Conservation (phyloP, 2,329 filamentous ascomycete genomes). For the Tolypocladium tropicale region DNA sequence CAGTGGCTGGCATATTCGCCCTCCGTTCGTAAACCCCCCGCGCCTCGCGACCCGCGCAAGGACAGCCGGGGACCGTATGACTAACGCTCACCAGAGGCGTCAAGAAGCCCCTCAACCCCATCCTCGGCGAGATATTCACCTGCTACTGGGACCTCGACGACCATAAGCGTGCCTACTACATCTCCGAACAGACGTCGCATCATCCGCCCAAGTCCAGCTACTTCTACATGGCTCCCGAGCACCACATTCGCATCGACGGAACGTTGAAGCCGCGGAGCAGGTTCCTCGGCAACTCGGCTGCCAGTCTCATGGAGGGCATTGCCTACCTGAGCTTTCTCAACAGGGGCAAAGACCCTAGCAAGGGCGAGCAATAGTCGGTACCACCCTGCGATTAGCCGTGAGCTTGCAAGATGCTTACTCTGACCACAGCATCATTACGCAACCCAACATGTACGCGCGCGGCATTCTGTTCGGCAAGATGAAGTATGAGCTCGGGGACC, state of each 20-base stretch:
- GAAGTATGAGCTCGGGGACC: conserved; percentile 97
- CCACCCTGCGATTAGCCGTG: background rate
- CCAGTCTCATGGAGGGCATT: conserved; percentile 96
- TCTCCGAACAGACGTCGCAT: conserved; percentile 94
- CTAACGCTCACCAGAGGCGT: conserved; percentile 56
- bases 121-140: conserved; percentile 88
- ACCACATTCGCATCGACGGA: conserved; percentile 90
- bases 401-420: conserved; percentile 6
- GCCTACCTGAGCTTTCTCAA: conserved; percentile 79
- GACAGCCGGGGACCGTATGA: background rate
- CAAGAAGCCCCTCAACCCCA: conserved; percentile 95
- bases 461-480: conserved; percentile 97
- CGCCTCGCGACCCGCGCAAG: background rate
- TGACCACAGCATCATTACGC: conserved; percentile 65
- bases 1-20: conserved; percentile 97
- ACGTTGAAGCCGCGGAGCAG: conserved; percentile 90
- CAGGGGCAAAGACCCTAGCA: conserved; percentile 51
- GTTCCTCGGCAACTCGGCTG: conserved; percentile 93
- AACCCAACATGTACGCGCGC: conserved; percentile 98
- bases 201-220: conserved; percentile 98
- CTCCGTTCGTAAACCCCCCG: conserved; percentile 54
- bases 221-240: conserved; percentile 94
- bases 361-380: conserved; percentile 79
- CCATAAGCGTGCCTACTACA: conserved; percentile 82
- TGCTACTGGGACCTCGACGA: conserved; percentile 92